phyloP scores from a whole-genome alignment of 345 rosid species.

The Nasturtium officinale region DNA sequence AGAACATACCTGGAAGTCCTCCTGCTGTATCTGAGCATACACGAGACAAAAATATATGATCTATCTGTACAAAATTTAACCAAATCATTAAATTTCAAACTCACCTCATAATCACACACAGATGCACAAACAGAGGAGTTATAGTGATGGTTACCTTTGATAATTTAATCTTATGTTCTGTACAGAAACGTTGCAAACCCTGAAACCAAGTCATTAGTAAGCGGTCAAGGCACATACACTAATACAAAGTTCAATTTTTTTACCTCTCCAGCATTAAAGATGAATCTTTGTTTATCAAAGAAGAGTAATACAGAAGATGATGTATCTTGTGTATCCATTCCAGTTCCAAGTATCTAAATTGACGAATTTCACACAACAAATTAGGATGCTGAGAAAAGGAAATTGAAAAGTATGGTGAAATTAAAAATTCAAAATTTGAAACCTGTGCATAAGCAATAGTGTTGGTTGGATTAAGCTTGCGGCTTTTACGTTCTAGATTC shows the following conservation, averaged over 20 bases:
- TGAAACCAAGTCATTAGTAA: constrained; percentile 36
- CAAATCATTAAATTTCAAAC: constrained; percentile 27
- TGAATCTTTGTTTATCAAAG: constrained; percentile 89
- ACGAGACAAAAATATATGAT: constrained; percentile 90
- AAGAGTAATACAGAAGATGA: constrained; percentile 89
- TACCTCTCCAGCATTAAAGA: constrained; percentile 98
- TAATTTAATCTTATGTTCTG: constrained; percentile 87
- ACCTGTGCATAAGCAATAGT: constrained; percentile 83
- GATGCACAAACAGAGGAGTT: constrained; percentile 6
- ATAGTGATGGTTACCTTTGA: constrained; percentile 73
- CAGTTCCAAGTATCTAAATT: constrained; percentile 82
- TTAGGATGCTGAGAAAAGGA: neutral
- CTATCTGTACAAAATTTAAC: constrained; percentile 62
- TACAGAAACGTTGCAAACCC: constrained; percentile 93
- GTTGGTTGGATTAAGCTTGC: constrained; percentile 75
- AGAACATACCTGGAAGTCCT: constrained; percentile 86
- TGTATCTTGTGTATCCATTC: constrained; percentile 97
- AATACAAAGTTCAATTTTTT: neutral
- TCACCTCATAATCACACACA: constrained; percentile 15
- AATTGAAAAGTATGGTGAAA: neutral
- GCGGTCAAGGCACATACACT: constrained; percentile 11
- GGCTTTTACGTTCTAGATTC: constrained; percentile 67
- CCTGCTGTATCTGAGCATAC: constrained; percentile 98
- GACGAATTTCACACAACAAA: neutral
- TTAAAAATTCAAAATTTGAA: neutral